phyloP scores from a whole-genome alignment of 2,329 filamentous ascomycete genomes.

The Aquanectria penicillioides region DNA sequence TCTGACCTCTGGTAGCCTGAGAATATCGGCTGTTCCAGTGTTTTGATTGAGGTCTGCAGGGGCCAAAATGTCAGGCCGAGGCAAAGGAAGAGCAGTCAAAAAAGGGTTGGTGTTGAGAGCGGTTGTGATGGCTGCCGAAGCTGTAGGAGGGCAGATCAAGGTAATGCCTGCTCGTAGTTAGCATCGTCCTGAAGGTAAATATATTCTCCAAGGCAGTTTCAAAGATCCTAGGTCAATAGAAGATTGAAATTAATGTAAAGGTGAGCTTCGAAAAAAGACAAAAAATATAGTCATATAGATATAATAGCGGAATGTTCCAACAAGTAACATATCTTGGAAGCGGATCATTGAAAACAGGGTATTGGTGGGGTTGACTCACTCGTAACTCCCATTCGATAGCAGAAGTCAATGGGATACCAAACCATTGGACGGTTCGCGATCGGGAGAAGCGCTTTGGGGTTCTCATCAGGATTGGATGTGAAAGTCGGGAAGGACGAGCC shows the following conservation, averaged over 20 bases:
- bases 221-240: not conserved
- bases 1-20: slow-evolving; percentile 85
- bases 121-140: slow-evolving; percentile 72
- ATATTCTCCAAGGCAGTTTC: not conserved
- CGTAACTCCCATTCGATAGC: slow-evolving; percentile 82
- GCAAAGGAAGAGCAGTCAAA: slow-evolving; percentile 77
- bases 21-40: slow-evolving; percentile 88
- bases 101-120: slow-evolving; percentile 82
- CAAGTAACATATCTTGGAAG: not conserved
- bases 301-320: not conserved
- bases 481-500: slow-evolving; percentile 86
- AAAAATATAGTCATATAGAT: not conserved
- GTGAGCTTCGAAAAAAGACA: not conserved
- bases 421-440: slow-evolving; percentile 90
- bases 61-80: slow-evolving; percentile 79
- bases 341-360: no score
- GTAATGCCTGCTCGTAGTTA: slow-evolving; percentile 64
- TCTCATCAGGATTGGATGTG: slow-evolving; percentile 81
- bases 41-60: slow-evolving; percentile 81
- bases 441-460: slow-evolving; percentile 83
- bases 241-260: not conserved
- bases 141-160: slow-evolving; percentile 71
- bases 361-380: slow-evolving; percentile 58
- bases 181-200: slow-evolving; percentile 5
- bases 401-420: slow-evolving; percentile 89